phyloP scores from a whole-genome alignment of 306 rosid genomes.

The Malus fusca region DNA sequence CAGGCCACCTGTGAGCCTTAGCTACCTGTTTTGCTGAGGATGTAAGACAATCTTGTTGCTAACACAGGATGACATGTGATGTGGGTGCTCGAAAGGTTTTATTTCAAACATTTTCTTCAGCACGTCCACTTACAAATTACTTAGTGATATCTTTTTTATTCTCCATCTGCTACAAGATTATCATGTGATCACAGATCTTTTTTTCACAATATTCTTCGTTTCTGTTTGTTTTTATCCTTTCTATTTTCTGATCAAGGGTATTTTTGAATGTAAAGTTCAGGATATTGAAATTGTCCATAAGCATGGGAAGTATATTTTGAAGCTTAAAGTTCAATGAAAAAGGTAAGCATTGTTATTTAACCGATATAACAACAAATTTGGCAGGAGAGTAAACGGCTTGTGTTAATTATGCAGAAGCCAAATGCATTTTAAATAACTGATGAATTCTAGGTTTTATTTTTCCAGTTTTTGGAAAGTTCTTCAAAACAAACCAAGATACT shows the following conservation, averaged over 20 bases:
- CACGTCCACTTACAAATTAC: slow-evolving; percentile 9
- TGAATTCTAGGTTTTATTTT: no score
- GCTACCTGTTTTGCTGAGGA: slow-evolving; percentile 39
- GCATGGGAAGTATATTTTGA: background rate
- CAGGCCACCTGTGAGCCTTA: slow-evolving; percentile 49
- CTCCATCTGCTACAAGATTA: slow-evolving; percentile 12
- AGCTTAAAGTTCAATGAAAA: background rate
- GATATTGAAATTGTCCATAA: background rate
- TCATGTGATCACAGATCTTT: background rate
- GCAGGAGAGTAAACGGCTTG: background rate
- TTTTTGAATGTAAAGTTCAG: background rate
- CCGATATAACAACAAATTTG: background rate
- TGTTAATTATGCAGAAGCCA: background rate
- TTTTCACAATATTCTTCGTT: background rate
- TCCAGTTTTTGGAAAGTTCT: no score
- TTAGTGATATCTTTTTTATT: slow-evolving; percentile 17
- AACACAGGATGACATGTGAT: slow-evolving; percentile 32
- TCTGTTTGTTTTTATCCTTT: background rate
- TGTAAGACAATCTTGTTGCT: slow-evolving; percentile 40
- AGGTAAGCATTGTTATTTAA: background rate
- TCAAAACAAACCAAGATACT: background rate
- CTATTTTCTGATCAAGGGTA: background rate
- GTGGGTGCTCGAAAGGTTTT: slow-evolving; percentile 30
- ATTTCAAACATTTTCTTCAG: slow-evolving; percentile 21
- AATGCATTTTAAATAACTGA: background rate